These are phyloP conservation scores for Glutinoglossum americanum DNA, from an alignment of 495 filamentous ascomycete genomes.

Conservation along the genomic window DNA sequence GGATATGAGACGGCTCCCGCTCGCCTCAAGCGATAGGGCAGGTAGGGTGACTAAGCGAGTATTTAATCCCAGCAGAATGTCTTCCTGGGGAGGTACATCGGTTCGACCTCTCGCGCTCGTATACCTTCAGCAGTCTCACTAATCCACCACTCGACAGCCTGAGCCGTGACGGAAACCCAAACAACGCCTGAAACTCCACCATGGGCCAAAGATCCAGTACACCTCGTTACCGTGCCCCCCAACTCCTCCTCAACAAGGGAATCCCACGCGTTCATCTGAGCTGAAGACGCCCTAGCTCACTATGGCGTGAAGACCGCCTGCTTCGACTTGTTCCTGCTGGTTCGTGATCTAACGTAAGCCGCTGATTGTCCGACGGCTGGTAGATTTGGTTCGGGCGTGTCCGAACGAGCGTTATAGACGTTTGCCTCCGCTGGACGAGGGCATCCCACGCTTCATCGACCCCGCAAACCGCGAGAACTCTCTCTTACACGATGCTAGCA, in stretches of 20 bases:
- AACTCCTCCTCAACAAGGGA: background rate
- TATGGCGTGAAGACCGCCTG: background rate
- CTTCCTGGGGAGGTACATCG: too few species aligned
- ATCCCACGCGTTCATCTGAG: background rate
- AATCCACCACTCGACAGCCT: too few species aligned
- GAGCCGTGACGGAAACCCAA: too few species aligned
- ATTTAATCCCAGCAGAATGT: too few species aligned
- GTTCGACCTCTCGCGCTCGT: too few species aligned
- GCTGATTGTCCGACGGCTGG: background rate
- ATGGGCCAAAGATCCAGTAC: background rate
- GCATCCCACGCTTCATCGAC: background rate
- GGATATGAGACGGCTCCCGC: too few species aligned
- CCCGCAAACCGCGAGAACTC: background rate
- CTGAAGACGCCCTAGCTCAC: background rate
- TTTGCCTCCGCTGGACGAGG: background rate
- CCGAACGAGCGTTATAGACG: background rate
- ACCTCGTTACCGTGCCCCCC: background rate
- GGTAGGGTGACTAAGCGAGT: too few species aligned
- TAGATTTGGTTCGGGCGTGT: background rate
- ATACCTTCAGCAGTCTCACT: too few species aligned
- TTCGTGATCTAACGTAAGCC: background rate
- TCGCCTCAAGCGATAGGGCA: too few species aligned
- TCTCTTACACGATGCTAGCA: background rate
- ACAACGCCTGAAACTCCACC: background rate
- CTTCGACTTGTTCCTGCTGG: background rate